These are phyloP conservation scores for Thecaphora thlaspeos DNA, from an alignment of 1,284 basidiomycete genomes.

Conservation along the genomic window DNA sequence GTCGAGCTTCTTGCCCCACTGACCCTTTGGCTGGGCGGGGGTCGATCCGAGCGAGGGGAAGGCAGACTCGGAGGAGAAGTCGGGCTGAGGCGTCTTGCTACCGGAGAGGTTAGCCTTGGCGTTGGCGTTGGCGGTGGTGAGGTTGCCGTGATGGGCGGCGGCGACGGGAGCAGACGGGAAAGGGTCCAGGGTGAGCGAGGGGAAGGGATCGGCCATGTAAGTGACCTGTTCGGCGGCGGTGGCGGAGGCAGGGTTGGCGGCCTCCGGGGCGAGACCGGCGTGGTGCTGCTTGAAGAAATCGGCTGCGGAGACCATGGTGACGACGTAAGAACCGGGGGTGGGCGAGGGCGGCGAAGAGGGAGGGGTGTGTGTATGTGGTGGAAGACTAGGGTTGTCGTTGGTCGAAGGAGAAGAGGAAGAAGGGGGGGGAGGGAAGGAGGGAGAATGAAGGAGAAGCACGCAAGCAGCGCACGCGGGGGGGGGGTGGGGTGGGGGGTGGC, in stretches of 20 bases:
- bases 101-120: constrained; percentile 31
- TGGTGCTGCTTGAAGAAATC: constrained; percentile 49
- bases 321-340: background rate
- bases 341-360: too few species aligned
- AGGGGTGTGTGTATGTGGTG: too few species aligned
- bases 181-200: constrained; percentile 6
- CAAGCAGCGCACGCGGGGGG: too few species aligned
- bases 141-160: constrained; percentile 9
- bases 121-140: constrained; percentile 17
- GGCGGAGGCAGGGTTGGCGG: constrained; percentile 25
- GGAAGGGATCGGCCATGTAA: constrained; percentile 51
- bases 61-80: constrained; percentile 53
- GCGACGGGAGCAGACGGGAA: constrained; percentile 8
- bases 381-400: too few species aligned
- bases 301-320: constrained; percentile 45
- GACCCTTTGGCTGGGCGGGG: constrained; percentile 42
- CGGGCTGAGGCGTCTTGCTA: constrained; percentile 22
- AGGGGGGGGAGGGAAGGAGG: too few species aligned
- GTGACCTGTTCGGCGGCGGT: constrained; percentile 19
- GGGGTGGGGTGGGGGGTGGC: too few species aligned
- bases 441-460: too few species aligned
- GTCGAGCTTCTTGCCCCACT: constrained; percentile 46
- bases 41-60: constrained; percentile 58
- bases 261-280: constrained; percentile 18
- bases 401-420: too few species aligned